Base-by-base conservation (phyloP, 1,284 basidiomycete genomes). In the Puccinia polysora region DNA sequence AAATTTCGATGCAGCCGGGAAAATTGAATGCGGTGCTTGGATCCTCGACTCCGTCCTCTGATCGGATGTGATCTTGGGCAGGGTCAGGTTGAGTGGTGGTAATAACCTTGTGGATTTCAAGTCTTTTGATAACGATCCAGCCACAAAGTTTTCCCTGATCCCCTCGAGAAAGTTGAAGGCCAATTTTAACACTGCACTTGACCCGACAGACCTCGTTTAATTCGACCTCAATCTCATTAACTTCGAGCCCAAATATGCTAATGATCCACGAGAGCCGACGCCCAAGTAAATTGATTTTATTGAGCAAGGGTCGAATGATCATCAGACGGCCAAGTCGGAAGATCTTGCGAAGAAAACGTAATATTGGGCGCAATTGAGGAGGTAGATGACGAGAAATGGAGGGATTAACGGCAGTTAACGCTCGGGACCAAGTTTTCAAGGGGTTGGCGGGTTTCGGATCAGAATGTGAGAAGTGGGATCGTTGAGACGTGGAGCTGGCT, bases 201-300 rank as follows among this genome's bases (percentile, higher is more conserved):
- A 56, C 28, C 12, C 58, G 45, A 64, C 69, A 72, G 20, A 72
- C 64, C 32, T 64, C 28, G 47, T 53, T 60, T 7, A 72, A 30
- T 28, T 63, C 45, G 20, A 72, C 28, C 30, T 63, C 20, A n/a
- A 64, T 56, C 34, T 64, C 50, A 30, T 63, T 64, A 25, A 72
- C 38, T 55, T 72, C 69, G 8, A 72, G 25, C 2, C 69, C 69
- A 30, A 72, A 63, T 4, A 64, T 43, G 60, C 69, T 72, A 36
- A 72, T 50, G 28, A 72, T 30, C 69, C 69, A 72, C 6, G 59
- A 63, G 34, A 72, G 60, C 25, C 58, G 59, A 2, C 69, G 34
- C 34, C 69, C 69, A 20, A 72, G 43, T 52, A 47, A 18, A 53
- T 72, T 72, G 20, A 72, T 36, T 63, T 52, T 52, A 30, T 45